Base-by-base conservation (phyloP, 2,329 filamentous ascomycete genomes). In the Chrysoporthe cubensis region DNA sequence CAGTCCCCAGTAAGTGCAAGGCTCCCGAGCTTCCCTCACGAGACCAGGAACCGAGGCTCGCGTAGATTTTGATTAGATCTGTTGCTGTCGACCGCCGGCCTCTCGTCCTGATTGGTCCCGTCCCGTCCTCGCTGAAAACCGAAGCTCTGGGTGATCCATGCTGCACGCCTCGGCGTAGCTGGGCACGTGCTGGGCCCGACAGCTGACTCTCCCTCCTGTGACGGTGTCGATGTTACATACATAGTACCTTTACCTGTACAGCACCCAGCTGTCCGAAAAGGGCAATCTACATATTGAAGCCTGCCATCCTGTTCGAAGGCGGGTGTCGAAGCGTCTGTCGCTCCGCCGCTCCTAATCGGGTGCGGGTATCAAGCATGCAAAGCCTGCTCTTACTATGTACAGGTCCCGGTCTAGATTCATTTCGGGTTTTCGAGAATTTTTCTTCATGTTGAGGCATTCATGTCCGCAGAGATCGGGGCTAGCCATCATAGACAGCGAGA, bases 41-140 rank as follows among this genome's bases (percentile, higher is more conserved):
- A 46, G 13, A 46, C 44, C 13, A 46, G 44, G 13, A 46, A 46
- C 44, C 54, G 16, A 18, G 54, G 13, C 34, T 57, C 54, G 54
- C 54, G 34, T 57, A 57, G 34, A 57, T 57, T 40, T 13, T 21
- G 54, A 57, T 57, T 13, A 57, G 54, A 40, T 40, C 34, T 57
- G 34, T n/a, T 32, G 7, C 32, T 40, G 54, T 40, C 32, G 16
- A 54, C 54, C 32, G 34, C 7, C 34, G 32, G 26, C 26, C 52
- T 18, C 26, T 56, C 52, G 11, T 54, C 37, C 37, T 40, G 37
- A 32, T 40, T 26, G 26, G 26, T 26, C 26, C 26, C 26, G 26
- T 26, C 54, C 16, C 16, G 54, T 37, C 34, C 54, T 40, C 32
- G 54, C 34, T 40, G 54, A 40, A 21, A 40, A 54, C 21, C 50